These are phyloP conservation scores for Gnaphalium uliginosum DNA, from an alignment of 129 eudicot species.

Conservation along the genomic window DNA sequence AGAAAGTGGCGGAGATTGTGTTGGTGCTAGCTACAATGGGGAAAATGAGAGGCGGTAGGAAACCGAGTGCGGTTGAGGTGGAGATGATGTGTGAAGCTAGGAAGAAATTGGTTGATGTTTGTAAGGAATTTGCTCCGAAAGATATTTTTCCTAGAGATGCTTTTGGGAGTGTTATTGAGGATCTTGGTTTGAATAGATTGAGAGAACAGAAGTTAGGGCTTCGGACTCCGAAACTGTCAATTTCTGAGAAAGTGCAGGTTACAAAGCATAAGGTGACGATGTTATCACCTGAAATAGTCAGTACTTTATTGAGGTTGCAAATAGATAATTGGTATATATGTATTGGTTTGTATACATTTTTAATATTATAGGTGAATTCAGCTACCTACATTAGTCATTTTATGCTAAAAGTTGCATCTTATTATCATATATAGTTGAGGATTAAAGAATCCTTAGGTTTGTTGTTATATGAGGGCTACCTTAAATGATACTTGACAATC, in stretches of 20 bases:
- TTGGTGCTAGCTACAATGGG: slow-evolving; percentile 81
- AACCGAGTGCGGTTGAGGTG: slow-evolving; percentile 58
- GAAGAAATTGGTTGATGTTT: slow-evolving; percentile 61
- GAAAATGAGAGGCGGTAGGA: slow-evolving; percentile 80
- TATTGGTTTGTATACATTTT: too few species aligned
- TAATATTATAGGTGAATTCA: too few species aligned
- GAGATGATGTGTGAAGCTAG: slow-evolving; percentile 78
- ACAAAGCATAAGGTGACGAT: slow-evolving; percentile 64
- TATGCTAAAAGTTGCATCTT: too few species aligned
- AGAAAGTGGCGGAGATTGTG: slow-evolving; percentile 83
- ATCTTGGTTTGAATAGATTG: slow-evolving; percentile 62
- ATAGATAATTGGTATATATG: not conserved
- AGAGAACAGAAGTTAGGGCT: slow-evolving; percentile 64
- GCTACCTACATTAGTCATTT: too few species aligned
- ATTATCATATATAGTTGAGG: not conserved
- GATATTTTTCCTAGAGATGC: slow-evolving; percentile 74
- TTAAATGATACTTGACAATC: not conserved
- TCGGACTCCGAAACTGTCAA: slow-evolving; percentile 64
- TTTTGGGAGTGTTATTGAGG: slow-evolving; percentile 74
- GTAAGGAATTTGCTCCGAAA: slow-evolving; percentile 64
- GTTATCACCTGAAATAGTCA: not conserved
- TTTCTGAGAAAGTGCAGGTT: slow-evolving; percentile 58
- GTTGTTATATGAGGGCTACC: slow-evolving; percentile 5
- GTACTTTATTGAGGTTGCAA: not conserved
- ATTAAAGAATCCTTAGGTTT: not conserved